Percentiles rank a stretch among this genome's conserved stretches.
phyloP scores from a whole-genome alignment of 495 filamentous ascomycete species.

The Penicillium arizonense region DNA sequence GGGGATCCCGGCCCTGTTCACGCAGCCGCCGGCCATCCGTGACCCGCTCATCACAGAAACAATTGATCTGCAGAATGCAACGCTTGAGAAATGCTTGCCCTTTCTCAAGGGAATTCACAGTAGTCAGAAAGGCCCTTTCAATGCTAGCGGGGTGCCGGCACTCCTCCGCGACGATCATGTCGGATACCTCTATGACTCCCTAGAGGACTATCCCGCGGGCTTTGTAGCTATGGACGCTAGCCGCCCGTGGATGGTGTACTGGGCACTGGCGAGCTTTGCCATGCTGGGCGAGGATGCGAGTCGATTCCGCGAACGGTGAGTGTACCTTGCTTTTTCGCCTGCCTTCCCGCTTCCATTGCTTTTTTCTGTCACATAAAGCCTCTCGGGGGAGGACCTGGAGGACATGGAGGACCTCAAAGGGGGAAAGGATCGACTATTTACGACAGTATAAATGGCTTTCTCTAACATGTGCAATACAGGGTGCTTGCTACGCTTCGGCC shows the following conservation, averaged over 20 bases:
- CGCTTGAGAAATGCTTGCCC: conserved; percentile 65
- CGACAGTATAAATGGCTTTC: too few species aligned
- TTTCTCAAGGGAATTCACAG: conserved; percentile 52
- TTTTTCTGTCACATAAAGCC: conserved; percentile 2
- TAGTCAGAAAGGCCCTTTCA: conserved; percentile 50
- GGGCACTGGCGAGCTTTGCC: conserved; percentile 71
- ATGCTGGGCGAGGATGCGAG: conserved; percentile 75
- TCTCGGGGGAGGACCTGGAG: not conserved
- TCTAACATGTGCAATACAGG: conserved; percentile 27
- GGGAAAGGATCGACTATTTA: not conserved
- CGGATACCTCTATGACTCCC: conserved; percentile 65
- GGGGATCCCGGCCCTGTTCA: conserved; percentile 65
- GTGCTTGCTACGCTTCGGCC: conserved; percentile 68
- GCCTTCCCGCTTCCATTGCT: not conserved
- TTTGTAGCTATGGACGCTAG: conserved; percentile 76
- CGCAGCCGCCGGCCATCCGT: conserved; percentile 56
- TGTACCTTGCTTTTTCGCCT: conserved; percentile 7
- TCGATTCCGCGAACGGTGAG: conserved; percentile 62
- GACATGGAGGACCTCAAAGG: not conserved
- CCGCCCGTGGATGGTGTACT: conserved; percentile 92
- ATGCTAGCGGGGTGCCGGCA: conserved; percentile 67
- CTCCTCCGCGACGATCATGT: conserved; percentile 71
- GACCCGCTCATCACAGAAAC: conserved; percentile 70
- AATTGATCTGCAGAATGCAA: conserved; percentile 64
- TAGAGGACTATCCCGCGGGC: conserved; percentile 61